phyloP scores from a whole-genome alignment of 2,329 filamentous ascomycete species.

The Ophiostoma quercus region DNA sequence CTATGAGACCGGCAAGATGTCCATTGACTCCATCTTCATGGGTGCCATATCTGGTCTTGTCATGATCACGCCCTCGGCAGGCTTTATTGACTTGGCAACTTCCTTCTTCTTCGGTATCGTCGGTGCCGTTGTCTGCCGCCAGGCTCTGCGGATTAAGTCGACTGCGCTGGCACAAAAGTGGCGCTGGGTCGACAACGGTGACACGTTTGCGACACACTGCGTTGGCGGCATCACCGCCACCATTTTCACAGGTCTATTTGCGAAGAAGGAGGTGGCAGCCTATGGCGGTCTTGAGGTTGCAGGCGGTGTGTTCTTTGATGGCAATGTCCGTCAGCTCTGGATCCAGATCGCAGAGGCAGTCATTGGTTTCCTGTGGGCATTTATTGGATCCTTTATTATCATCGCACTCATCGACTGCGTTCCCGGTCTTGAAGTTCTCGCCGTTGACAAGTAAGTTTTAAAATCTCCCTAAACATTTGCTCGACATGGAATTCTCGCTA shows the following conservation, averaged over 20 bases:
- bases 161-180: constrained; percentile 14
- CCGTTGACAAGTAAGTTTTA: constrained; percentile 18
- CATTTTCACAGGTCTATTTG: constrained; percentile 23
- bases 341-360: constrained; percentile 20
- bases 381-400: constrained; percentile 15
- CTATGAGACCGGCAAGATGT: constrained; percentile 89
- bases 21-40: constrained; percentile 66
- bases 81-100: constrained; percentile 50
- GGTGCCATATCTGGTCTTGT: constrained; percentile 65
- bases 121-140: constrained; percentile 20
- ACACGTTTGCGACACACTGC: constrained; percentile 25
- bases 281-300: constrained; percentile 41
- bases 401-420: constrained; percentile 22
- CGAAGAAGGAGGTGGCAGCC: constrained; percentile 19
- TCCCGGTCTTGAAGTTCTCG: constrained; percentile 23
- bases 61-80: constrained; percentile 64
- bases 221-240: constrained; percentile 22
- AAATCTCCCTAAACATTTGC: too few species aligned
- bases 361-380: constrained; percentile 21
- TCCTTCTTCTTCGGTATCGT: constrained; percentile 18
- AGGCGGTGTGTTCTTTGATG: constrained; percentile 50
- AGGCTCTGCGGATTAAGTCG: constrained; percentile 22
- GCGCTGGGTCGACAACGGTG: constrained; percentile 25
- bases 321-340: constrained; percentile 41
- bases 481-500: not conserved